These are phyloP conservation scores for Sisymbrium irio DNA, from an alignment of 345 rosid species.

Conservation along the genomic window DNA sequence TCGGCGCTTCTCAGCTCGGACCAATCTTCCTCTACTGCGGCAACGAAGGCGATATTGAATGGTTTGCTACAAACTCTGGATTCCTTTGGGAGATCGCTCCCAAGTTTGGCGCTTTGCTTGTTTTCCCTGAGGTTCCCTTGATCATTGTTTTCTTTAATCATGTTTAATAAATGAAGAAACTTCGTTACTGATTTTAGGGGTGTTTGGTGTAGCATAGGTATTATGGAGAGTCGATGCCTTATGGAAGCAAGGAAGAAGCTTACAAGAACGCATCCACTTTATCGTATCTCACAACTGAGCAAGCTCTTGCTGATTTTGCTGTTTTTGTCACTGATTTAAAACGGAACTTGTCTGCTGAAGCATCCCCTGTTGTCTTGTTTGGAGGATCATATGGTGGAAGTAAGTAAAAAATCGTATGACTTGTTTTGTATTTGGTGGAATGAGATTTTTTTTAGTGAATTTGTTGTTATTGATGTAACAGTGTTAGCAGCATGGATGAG, in stretches of 20 bases:
- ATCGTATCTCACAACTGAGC: slow-evolving; percentile 78
- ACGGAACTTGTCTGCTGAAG: slow-evolving; percentile 78
- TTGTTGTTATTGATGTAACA: slow-evolving; percentile 35
- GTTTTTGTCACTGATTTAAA: slow-evolving; percentile 67
- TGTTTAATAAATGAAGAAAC: not conserved
- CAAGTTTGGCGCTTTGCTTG: slow-evolving; percentile 68
- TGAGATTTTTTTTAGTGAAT: slow-evolving; percentile 1
- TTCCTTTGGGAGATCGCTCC: slow-evolving; percentile 85
- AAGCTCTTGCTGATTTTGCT: slow-evolving; percentile 90
- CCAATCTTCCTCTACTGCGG: slow-evolving; percentile 91
- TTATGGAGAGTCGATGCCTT: slow-evolving; percentile 81
- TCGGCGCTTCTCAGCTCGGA: slow-evolving; percentile 48
- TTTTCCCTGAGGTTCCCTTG: slow-evolving; percentile 67
- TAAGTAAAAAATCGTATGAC: slow-evolving; percentile 35
- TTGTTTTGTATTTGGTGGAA: not conserved
- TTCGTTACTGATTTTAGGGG: slow-evolving; percentile 8
- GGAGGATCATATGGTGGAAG: slow-evolving; percentile 99
- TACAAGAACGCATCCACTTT: slow-evolving; percentile 66
- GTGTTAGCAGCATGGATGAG: slow-evolving; percentile 99
- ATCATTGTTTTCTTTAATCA: not conserved
- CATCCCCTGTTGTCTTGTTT: slow-evolving; percentile 78
- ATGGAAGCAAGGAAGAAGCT: slow-evolving; percentile 63
- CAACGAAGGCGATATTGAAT: slow-evolving; percentile 80
- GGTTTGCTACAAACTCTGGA: slow-evolving; percentile 80
- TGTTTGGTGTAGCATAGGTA: slow-evolving; percentile 61